Conservation (phyloP, 2,329 filamentous ascomycete genomes). For the Periconia sp. region DNA sequence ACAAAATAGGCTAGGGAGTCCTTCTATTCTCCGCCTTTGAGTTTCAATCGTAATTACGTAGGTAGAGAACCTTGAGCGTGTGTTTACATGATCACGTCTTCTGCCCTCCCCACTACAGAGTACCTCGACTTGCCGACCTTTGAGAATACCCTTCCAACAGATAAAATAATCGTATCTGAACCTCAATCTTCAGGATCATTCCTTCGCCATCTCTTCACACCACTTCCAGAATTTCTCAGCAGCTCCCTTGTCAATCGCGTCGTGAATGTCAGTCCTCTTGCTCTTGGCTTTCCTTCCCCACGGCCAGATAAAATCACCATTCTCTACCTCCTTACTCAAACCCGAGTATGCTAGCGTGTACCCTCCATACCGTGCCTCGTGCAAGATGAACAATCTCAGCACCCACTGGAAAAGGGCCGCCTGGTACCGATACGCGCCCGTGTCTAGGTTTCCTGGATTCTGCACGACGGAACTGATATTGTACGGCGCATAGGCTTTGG, state of each 20-base stretch:
- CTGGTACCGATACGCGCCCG: constrained; percentile 46
- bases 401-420: constrained; percentile 2
- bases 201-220: constrained; percentile 47
- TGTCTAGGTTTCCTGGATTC: constrained; percentile 46
- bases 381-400: constrained; percentile 4
- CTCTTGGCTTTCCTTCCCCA: constrained; percentile 48
- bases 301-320: constrained; percentile 51
- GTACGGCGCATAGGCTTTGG: constrained; percentile 10
- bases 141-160: neutral
- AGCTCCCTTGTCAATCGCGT: constrained; percentile 45
- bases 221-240: constrained; percentile 52
- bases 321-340: constrained; percentile 25
- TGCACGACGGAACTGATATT: constrained; percentile 19
- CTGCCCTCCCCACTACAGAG: too few species aligned
- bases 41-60: too few species aligned
- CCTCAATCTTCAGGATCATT: too few species aligned
- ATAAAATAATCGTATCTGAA: too few species aligned
- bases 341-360: constrained; percentile 17
- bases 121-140: too few species aligned
- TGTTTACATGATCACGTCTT: too few species aligned
- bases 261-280: constrained; percentile 36
- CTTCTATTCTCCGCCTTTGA: too few species aligned
- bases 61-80: too few species aligned
- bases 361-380: constrained; percentile 11
- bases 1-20: too few species aligned